phyloP scores from a whole-genome alignment of 768 basidiomycete species.

The Boletus reticuloceps region DNA sequence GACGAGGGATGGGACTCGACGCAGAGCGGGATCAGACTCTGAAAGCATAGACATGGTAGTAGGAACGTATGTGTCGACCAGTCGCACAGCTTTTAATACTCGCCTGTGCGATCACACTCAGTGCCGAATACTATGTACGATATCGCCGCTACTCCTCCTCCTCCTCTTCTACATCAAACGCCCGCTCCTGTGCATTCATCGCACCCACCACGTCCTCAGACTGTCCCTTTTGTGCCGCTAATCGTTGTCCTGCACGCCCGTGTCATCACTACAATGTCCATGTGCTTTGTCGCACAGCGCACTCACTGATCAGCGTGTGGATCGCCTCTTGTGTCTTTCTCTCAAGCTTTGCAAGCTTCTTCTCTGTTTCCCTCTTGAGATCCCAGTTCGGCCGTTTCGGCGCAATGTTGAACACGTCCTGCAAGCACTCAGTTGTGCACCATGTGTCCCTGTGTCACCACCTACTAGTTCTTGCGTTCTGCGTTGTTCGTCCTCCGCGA shows the following conservation, averaged over 20 bases:
- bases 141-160: constrained; percentile 12
- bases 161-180: constrained; percentile 48
- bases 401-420: constrained; percentile 97
- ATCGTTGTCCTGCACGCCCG: constrained; percentile 60
- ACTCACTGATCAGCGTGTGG: constrained; percentile 88
- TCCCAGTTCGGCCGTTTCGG: constrained; percentile 98
- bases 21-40: constrained; percentile 32
- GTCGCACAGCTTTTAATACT: constrained; percentile 15
- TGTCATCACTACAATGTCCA: constrained; percentile 7
- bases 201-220: constrained; percentile 80
- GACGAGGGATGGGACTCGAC: constrained; percentile 61
- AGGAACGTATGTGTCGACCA: background rate
- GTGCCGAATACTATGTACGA: constrained; percentile 15
- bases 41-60: constrained; percentile 21
- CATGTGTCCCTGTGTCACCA: constrained; percentile 9
- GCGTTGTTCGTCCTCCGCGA: constrained; percentile 82
- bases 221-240: constrained; percentile 76
- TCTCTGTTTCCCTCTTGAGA: constrained; percentile 90
- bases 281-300: background rate
- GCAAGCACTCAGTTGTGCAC: constrained; percentile 16
- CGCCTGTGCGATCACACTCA: constrained; percentile 1
- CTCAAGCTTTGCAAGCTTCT: constrained; percentile 86
- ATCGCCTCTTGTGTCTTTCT: constrained; percentile 90
- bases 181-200: constrained; percentile 73
- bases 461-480: constrained; percentile 85